Conservation (phyloP, 352 stramenopile species). For the Globisporangium apiculatum region DNA sequence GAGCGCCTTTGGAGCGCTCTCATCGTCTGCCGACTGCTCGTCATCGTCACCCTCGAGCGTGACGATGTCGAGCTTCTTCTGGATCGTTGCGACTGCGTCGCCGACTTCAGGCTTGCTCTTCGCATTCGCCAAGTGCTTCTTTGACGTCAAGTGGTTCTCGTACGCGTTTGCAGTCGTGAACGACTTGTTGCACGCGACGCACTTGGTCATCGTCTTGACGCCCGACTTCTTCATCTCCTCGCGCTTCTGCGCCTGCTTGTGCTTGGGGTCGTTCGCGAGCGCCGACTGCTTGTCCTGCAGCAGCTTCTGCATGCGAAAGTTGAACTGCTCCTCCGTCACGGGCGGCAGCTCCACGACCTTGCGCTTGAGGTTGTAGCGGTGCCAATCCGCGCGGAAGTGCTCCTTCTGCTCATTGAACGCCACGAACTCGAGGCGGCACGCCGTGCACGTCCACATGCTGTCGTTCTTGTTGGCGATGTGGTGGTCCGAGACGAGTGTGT, state of each 20-base stretch:
- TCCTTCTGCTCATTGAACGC: slow-evolving; percentile 66
- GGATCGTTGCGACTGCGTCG: slow-evolving; percentile 50
- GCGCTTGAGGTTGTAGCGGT: slow-evolving; percentile 95
- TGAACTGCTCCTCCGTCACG: slow-evolving; percentile 86
- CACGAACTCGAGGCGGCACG: slow-evolving; percentile 66
- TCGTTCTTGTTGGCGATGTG: not conserved
- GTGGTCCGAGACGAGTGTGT: no score
- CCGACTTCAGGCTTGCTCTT: slow-evolving; percentile 58
- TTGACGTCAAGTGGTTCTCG: slow-evolving; percentile 80
- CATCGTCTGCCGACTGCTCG: not conserved
- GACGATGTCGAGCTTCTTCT: slow-evolving; percentile 55
- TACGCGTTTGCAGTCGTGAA: slow-evolving; percentile 79
- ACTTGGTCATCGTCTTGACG: slow-evolving; percentile 74
- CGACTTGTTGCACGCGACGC: slow-evolving; percentile 78
- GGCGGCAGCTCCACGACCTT: slow-evolving; percentile 92
- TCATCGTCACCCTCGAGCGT: slow-evolving; percentile 22
- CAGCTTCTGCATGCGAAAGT: slow-evolving; percentile 72
- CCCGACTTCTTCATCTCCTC: slow-evolving; percentile 64
- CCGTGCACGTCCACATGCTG: slow-evolving; percentile 75
- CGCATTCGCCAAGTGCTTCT: slow-evolving; percentile 78
- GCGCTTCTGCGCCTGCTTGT: slow-evolving; percentile 61
- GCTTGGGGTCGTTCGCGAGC: slow-evolving; percentile 52
- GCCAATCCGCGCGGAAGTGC: slow-evolving; percentile 96
- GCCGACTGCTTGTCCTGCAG: slow-evolving; percentile 49
- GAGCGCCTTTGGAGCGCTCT: slow-evolving; percentile 13